Evolutionary conservation across 441 rosid species (phyloP).

Genomic region (Erodium moschatum): DNA sequence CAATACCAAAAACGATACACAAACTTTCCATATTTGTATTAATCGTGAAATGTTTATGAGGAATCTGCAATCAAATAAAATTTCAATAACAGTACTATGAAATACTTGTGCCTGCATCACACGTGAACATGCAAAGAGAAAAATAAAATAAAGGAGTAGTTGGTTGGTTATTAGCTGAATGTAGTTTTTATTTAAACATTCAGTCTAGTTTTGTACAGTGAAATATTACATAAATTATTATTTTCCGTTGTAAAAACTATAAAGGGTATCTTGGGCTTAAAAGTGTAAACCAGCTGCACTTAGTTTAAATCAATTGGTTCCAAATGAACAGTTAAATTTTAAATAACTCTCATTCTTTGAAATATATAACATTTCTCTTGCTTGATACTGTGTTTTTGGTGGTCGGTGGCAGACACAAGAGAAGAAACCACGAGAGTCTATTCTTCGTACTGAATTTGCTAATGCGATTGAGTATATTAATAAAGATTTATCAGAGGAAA

Average conservation of each 20-base stretch:
- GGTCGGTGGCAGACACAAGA: constrained; percentile 56
- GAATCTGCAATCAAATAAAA: not conserved
- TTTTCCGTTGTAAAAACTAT: not conserved
- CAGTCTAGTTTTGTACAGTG: not conserved
- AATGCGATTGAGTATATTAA: constrained; percentile 82
- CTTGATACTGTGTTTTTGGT: constrained; percentile 4
- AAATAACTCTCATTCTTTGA: not conserved
- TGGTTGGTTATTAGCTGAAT: not conserved
- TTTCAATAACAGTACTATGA: not conserved
- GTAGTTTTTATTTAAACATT: not conserved
- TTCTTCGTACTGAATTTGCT: constrained; percentile 86
- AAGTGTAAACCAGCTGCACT: constrained; percentile 3
- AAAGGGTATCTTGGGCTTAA: not conserved
- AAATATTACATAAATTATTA: not conserved
- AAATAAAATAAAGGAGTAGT: not conserved
- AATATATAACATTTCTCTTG: not conserved
- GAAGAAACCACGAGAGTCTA: constrained; percentile 91
- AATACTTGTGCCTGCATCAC: not conserved
- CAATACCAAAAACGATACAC: not conserved
- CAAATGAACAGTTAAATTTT: not conserved
- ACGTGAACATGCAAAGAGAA: not conserved
- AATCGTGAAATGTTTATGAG: not conserved
- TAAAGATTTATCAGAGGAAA: constrained; percentile 73
- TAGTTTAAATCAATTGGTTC: not conserved
- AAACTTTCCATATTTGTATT: not conserved